Evolutionary conservation across 2,329 filamentous ascomycete species (phyloP), one percentile per base, ranked within the genome.

Genomic region (Periglandula ipomoeae): DNA sequence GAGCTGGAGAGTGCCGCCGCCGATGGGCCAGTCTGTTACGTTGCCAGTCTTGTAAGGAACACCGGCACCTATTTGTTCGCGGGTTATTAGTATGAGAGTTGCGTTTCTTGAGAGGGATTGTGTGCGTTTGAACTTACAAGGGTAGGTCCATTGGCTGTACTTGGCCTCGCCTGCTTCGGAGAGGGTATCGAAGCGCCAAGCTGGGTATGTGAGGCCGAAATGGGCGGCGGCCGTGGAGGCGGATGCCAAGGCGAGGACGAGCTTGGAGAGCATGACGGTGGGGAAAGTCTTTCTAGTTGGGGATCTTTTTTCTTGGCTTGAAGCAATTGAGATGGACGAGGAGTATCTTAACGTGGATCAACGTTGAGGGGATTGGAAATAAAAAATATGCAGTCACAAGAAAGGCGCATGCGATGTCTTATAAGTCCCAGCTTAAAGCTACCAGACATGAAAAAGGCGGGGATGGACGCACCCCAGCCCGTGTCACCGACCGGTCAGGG

Each of bases 11-110:
- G 69, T 65, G 53, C 74, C 75, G 53, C 74, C 74, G 38, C 59
- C 58, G n/a, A 76, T 58, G 30, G 75, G 73, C 75, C 75, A 79
- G 55, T 76, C 72, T 47, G 75, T 78, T 46, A 69, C 63, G 58
- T 75, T 76, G 45, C 63, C 65, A 39, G 55, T 55, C 38, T 64
- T 65, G 58, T 68, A 67, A 23, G 70, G 66, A 32, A 75, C 73
- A 30, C 70, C 70, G 47, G 68, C 75, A 56, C 75, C 75, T 77
- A 38, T n/a, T n/a, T n/a, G n/a, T n/a, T n/a, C n/a, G n/a, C n/a
- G n/a, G n/a, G n/a, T n/a, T n/a, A n/a, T 8, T 8, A 32, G 30
- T 8, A 32, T 32, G 30, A 32, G n/a, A n/a, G n/a, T n/a, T n/a
- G n/a, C n/a, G n/a, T n/a, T n/a, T n/a, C 27, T 8, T 30, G 2